Base-by-base conservation (phyloP, 352 stramenopile species). In the Phytophthora litchii region DNA sequence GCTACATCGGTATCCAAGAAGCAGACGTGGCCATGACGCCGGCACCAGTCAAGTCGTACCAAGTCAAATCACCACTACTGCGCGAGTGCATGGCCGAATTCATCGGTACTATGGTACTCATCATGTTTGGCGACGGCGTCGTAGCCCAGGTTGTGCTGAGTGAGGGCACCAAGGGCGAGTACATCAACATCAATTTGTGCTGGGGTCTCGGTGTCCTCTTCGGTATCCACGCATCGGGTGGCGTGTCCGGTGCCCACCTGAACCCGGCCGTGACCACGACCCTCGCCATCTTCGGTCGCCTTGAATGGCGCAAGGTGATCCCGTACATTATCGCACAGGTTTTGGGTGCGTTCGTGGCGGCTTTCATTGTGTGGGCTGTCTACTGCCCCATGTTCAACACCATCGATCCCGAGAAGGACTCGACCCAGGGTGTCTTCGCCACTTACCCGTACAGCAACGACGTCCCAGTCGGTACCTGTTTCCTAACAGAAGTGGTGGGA, bases 151-250 rank as follows among this genome's bases (percentile, higher is more conserved):
- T 84, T 1, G 67, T 68, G 11, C 59, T 87, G 0, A 73, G 72
- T 37, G 60, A 76, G 4, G 55, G 48, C 40, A 67, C 45, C 36
- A 80, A 78, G 34, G 79, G 79, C 49, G 75, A 74, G 27, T 87
- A 77, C 59, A 60, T 76, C 21, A 84, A 75, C 54, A 84, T 87
- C 64, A 84, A 71, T 46, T 54, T 89, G 21, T 80, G 60, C 64
- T 89, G 80, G 76, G 80, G 80, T 13, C 58, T 89, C 52, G 80
- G 63, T 21, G 73, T 89, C 40, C 78, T 89, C 58, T 68, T 89
- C 32, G 79, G 70, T 19, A 74, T 89, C 25, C 73, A 89, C 62
- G 35, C 55, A 1, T 72, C 67, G 0, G 74, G 67, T 0, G 73
- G 76, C n/a, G 58, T 84, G 8, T 80, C 65, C 20, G 74, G 76